Evolutionary conservation across 768 basidiomycete species (phyloP).

Genomic region (Postia placenta): DNA sequence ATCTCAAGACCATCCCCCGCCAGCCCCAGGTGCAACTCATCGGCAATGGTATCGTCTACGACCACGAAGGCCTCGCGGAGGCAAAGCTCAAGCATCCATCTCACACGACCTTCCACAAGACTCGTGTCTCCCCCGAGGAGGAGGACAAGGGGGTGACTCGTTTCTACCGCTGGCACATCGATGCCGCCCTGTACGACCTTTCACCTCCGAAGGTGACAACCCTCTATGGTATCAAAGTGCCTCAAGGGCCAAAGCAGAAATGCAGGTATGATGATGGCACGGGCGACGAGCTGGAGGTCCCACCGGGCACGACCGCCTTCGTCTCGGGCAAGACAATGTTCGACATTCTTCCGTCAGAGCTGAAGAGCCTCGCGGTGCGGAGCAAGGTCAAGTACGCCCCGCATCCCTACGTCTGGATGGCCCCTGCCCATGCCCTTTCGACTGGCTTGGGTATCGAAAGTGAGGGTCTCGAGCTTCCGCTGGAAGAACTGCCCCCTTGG

Average conservation of each 20-base stretch:
- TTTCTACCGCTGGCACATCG: slow-evolving; percentile 92
- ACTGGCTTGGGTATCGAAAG: slow-evolving; percentile 81
- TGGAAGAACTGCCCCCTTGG: slow-evolving; percentile 76
- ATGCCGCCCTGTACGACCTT: slow-evolving; percentile 75
- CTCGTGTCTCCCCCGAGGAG: slow-evolving; percentile 64
- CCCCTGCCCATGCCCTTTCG: slow-evolving; percentile 60
- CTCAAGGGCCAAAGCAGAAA: slow-evolving; percentile 55
- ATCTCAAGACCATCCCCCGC: slow-evolving; percentile 86
- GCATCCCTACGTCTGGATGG: slow-evolving; percentile 91
- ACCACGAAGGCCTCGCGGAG: slow-evolving; percentile 75
- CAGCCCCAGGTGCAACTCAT: slow-evolving; percentile 90
- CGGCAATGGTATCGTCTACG: slow-evolving; percentile 76
- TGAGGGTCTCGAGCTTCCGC: slow-evolving; percentile 65
- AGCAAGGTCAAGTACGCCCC: slow-evolving; percentile 73
- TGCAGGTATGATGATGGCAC: slow-evolving; percentile 83
- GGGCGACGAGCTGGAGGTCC: slow-evolving; percentile 75
- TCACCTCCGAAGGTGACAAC: slow-evolving; percentile 82
- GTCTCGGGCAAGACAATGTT: slow-evolving; percentile 82
- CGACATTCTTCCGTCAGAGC: slow-evolving; percentile 59
- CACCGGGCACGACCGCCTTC: slow-evolving; percentile 84
- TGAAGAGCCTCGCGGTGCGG: slow-evolving; percentile 79
- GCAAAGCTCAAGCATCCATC: slow-evolving; percentile 81
- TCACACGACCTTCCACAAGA: slow-evolving; percentile 86
- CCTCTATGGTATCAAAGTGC: slow-evolving; percentile 73
- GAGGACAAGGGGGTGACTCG: slow-evolving; percentile 74